Percentiles rank a stretch among this genome's conserved stretches.
Conservation (phyloP, 345 rosid species). For the Eucalyptus pauciflora region DNA sequence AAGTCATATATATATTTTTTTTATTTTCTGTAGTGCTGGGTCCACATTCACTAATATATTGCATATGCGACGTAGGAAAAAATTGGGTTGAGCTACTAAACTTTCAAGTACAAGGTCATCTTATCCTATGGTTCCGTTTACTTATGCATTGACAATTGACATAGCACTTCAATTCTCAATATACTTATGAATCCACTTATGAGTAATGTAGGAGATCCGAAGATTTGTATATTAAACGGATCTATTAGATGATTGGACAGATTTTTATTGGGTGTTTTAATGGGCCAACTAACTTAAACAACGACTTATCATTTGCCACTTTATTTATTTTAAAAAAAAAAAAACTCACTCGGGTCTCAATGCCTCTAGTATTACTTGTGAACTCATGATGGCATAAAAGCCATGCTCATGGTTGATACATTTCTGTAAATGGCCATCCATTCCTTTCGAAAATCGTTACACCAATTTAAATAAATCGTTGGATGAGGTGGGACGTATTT, state of each 20-base stretch:
- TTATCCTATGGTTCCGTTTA: not conserved
- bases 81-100: not conserved
- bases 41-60: not conserved
- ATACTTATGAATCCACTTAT: not conserved
- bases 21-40: not conserved
- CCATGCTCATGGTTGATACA: not conserved
- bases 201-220: not conserved
- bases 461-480: not conserved
- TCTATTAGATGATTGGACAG: not conserved
- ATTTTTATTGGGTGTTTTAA: not conserved
- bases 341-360: not conserved
- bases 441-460: not conserved
- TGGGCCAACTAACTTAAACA: not conserved
- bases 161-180: not conserved
- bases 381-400: not conserved
- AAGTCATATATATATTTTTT: not conserved
- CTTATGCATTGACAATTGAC: not conserved
- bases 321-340: not conserved
- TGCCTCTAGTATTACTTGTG: not conserved
- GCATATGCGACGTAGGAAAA: not conserved
- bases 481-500: not conserved
- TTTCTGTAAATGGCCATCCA: not conserved
- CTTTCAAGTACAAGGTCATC: not conserved
- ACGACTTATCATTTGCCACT: not conserved
- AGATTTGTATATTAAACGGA: not conserved